Conservation (phyloP, 2,329 filamentous ascomycete genomes). For the Alternaria angustiovoidea region DNA sequence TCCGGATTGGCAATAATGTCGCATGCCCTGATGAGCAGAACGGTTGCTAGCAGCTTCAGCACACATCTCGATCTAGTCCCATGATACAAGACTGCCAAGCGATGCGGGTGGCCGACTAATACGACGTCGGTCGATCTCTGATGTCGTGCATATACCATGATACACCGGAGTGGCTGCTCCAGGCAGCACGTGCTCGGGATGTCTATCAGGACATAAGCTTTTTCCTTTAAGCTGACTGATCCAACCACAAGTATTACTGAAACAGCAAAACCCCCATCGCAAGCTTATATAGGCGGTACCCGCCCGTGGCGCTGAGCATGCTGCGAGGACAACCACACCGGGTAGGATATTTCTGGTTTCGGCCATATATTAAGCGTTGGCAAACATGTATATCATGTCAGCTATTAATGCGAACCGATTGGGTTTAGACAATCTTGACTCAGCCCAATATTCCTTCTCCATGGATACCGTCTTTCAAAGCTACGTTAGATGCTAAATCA, state of each 20-base stretch:
- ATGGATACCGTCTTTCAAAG: neutral
- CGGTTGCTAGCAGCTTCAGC: neutral
- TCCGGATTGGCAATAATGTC: neutral
- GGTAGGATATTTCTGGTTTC: neutral
- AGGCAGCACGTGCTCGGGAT: slow-evolving; percentile 23
- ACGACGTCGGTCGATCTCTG: slow-evolving; percentile 26
- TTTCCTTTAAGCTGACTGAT: slow-evolving; percentile 14
- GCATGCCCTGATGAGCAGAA: neutral
- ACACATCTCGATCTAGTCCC: neutral
- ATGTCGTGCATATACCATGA: slow-evolving; percentile 39
- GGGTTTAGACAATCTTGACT: neutral
- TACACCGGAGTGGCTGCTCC: slow-evolving; percentile 21
- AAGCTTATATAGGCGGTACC: slow-evolving; percentile 4
- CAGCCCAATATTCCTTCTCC: neutral
- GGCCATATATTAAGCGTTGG: neutral
- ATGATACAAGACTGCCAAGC: slow-evolving; percentile 9
- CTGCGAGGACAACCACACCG: neutral
- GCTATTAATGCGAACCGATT: neutral
- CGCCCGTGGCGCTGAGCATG: slow-evolving; percentile 10
- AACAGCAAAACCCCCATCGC: neutral
- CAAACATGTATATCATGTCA: neutral
- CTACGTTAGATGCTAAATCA: neutral
- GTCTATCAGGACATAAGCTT: slow-evolving; percentile 20
- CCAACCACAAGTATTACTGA: slow-evolving; percentile 6
- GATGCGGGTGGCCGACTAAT: slow-evolving; percentile 21